Evolutionary conservation across 2,329 filamentous ascomycete genomes (phyloP).

Genomic region (Paracamarosporium sp.): DNA sequence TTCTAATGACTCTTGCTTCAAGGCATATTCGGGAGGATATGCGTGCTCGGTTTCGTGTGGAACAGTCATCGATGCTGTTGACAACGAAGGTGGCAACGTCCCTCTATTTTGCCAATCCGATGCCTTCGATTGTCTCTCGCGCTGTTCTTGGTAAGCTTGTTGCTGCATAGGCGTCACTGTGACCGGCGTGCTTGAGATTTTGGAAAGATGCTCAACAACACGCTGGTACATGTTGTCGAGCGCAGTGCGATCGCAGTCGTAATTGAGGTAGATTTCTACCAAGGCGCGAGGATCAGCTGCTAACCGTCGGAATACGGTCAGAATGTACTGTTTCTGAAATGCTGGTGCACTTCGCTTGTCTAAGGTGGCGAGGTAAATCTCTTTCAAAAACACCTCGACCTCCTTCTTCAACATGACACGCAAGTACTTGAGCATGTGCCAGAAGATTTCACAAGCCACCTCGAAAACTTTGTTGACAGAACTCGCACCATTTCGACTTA

Average conservation of each 20-base stretch:
- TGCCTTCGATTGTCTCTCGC: slow-evolving; percentile 64
- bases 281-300: slow-evolving; percentile 85
- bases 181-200: slow-evolving; percentile 81
- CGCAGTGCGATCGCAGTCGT: slow-evolving; percentile 91
- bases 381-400: slow-evolving; percentile 96
- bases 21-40: slow-evolving; percentile 85
- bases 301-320: slow-evolving; percentile 83
- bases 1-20: slow-evolving; percentile 89
- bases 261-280: slow-evolving; percentile 96
- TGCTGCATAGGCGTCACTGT: slow-evolving; percentile 78
- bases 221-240: slow-evolving; percentile 97
- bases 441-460: slow-evolving; percentile 96
- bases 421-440: slow-evolving; percentile 94
- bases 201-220: slow-evolving; percentile 91
- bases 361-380: slow-evolving; percentile 92
- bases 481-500: slow-evolving; percentile 94
- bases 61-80: slow-evolving; percentile 73
- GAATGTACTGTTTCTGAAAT: slow-evolving; percentile 91
- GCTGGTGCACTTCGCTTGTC: slow-evolving; percentile 85
- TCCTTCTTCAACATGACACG: slow-evolving; percentile 97
- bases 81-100: slow-evolving; percentile 86
- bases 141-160: slow-evolving; percentile 83
- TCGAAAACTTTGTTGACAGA: slow-evolving; percentile 92
- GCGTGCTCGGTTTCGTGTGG: slow-evolving; percentile 67
- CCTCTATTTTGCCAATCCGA: slow-evolving; percentile 86